These are phyloP conservation scores for Thermothielavioides terrestris DNA, from an alignment of 495 filamentous ascomycete species.

Conservation along the genomic window DNA sequence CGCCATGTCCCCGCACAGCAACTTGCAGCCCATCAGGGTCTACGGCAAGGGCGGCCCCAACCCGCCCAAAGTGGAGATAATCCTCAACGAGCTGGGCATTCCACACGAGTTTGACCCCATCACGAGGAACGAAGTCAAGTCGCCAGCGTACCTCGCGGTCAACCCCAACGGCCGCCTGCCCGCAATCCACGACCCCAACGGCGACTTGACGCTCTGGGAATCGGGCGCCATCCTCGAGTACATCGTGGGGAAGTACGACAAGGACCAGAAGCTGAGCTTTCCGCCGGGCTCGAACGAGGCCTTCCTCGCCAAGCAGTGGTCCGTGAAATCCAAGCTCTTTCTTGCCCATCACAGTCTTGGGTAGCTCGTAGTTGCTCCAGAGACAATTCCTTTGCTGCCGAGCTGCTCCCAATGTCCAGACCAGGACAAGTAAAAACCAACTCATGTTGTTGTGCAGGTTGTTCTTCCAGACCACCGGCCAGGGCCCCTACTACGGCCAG, in stretches of 20 bases:
- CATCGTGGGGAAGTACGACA: slow-evolving; percentile 64
- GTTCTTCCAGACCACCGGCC: slow-evolving; percentile 58
- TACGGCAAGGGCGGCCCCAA: slow-evolving; percentile 34
- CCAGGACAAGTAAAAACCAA: too few species aligned
- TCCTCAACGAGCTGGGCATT: slow-evolving; percentile 55
- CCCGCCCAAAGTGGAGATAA: slow-evolving; percentile 50
- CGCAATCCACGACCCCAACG: slow-evolving; percentile 59
- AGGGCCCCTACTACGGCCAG: slow-evolving; percentile 62
- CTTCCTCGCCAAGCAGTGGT: slow-evolving; percentile 53
- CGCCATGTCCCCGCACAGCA: slow-evolving; percentile 1
- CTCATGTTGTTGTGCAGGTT: too few species aligned
- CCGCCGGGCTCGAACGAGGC: slow-evolving; percentile 38
- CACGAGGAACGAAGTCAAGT: slow-evolving; percentile 47
- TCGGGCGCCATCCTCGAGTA: slow-evolving; percentile 68
- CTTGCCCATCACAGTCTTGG: too few species aligned
- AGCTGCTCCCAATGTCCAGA: too few species aligned
- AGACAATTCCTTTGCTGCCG: too few species aligned
- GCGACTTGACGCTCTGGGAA: slow-evolving; percentile 57
- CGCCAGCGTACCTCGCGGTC: slow-evolving; percentile 43
- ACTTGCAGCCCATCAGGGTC: slow-evolving; percentile 31
- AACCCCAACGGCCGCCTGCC: slow-evolving; percentile 70
- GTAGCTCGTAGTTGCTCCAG: too few species aligned
- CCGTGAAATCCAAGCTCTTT: too few species aligned
- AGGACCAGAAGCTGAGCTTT: slow-evolving; percentile 50
- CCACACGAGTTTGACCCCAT: slow-evolving; percentile 42